Evolutionary conservation across 2,329 filamentous ascomycete species (phyloP), one percentile per base, ranked within the genome.

Genomic region (Emmonsiellopsis sp.): DNA sequence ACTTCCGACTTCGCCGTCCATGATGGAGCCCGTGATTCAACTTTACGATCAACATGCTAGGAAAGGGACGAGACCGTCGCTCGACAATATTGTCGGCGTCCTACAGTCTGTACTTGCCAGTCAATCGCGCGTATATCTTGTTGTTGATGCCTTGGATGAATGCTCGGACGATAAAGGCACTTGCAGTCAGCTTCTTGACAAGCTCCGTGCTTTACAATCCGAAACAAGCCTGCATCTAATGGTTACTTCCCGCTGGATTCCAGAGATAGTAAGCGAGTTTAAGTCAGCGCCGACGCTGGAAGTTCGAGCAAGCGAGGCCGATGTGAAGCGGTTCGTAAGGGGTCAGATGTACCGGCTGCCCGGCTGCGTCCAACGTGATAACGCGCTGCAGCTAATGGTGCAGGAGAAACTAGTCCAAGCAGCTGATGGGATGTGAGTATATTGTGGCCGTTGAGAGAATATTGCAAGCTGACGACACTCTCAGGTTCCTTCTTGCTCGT

Each of bases 401-500:
- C 53, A 54, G 31, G 40, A 10, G 4, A 30, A 8, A 37, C 57
- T 61, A 35, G 26, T 52, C 26, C 44, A 54, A n/a, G 51, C 59
- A 7, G 56, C 50, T 15, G 54, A 55, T 46, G 55, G 59, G 44
- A 63, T 62, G 60, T 62, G 52, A 16, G 61, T 55, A 11, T 42
- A 34, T 3, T 34, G 54, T 3, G 38, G 20, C 20, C 20, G 3
- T 26, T 26, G 20, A 26, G 20, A 26, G 20, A 26, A 26, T 5
- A 26, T 5, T 26, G 20, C 20, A 26, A 26, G 20, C 20, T 26
- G 20, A 26, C 3, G 20, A 26, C 20, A 26, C 20, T 26, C 20
- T 26, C 20, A 67, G 63, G 60, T 67, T 67, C 37, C 59, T 66
- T 1, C 62, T 66, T 13, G 62, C 62, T 7, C 54, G 52, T 26